Base-by-base conservation (phyloP, 2,329 filamentous ascomycete genomes). In the Pseudohalonectria lignicola region DNA sequence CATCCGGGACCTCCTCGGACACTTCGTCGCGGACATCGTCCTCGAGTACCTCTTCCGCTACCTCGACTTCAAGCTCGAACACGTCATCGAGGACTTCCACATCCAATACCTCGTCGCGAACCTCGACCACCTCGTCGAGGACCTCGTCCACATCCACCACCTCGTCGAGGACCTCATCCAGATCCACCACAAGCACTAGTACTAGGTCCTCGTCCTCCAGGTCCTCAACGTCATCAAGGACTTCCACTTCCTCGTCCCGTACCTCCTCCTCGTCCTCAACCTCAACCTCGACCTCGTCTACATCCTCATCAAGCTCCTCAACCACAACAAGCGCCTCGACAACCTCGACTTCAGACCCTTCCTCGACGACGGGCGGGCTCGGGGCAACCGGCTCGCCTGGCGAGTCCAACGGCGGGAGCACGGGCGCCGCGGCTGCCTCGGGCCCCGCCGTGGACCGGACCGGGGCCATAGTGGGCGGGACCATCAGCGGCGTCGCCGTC, bases 401-500 rank as follows among this genome's bases (percentile, higher is more conserved):
- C 3, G 44, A 46, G 18, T 33, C 45, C 16, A 42, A 41, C 15
- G 8, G 12, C 8, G 12, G 23, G 8, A 23, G 17, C 10, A 18
- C 9, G n/a, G 15, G 20, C 15, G 30, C 36, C 7, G 36, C 30
- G 11, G 18, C 36, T 5, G 30, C 30, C 9, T 26, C 23, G 23
- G n/a, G 35, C n/a, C 30, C 36, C 18, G 32, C 34, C 15, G 39
- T 41, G 15, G 48, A 58, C 30, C 56, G 55, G n/a, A 64, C 62
- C 0, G 69, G 67, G 2, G 66, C 66, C 29, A 72, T 76, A 25
- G 62, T 76, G 3, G 73, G 73, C 19, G 72, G 69, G 11, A 63
- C 62, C 13, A 60, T 77, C 30, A 64, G 67, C n/a, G 69, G 67
- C 13, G 55, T 71, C 1, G 69, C 66, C 5, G 60, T 60, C 3